A percentile compares a stretch with the other conserved stretches of the same genome.
These are phyloP conservation scores for Spathaspora arborariae DNA, from an alignment of 805 yeast species.

Conservation along the genomic window DNA sequence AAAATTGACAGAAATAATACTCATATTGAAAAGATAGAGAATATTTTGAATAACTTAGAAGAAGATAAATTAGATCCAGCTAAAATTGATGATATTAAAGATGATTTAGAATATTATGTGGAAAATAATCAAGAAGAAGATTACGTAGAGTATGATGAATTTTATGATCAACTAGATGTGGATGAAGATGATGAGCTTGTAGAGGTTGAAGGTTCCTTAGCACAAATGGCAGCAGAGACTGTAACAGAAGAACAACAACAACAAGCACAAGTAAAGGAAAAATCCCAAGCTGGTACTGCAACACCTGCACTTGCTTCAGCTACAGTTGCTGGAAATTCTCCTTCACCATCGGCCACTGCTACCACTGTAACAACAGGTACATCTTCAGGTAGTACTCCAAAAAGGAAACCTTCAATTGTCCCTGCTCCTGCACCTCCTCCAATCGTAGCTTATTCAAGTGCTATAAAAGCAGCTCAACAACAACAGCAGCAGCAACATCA, in stretches of 20 bases:
- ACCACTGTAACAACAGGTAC: conserved; percentile 10
- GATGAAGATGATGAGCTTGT: conserved; percentile 40
- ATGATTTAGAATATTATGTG: conserved; percentile 88
- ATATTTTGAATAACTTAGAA: conserved; percentile 69
- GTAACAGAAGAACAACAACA: conserved; percentile 12
- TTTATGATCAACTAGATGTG: conserved; percentile 82
- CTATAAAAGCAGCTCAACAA: conserved; percentile 20
- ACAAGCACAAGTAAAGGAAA: background rate
- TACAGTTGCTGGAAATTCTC: background rate
- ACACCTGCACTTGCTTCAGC: conserved; percentile 11
- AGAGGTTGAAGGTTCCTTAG: conserved; percentile 16
- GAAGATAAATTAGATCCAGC: conserved; percentile 79
- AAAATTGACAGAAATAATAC: conserved; percentile 68
- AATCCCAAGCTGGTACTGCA: background rate
- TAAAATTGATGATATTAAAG: conserved; percentile 69
- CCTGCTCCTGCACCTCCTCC: conserved; percentile 24
- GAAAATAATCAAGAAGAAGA: conserved; percentile 92
- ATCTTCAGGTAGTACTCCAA: conserved; percentile 10
- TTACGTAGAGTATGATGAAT: conserved; percentile 88
- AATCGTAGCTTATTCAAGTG: conserved; percentile 20
- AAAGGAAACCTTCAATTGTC: conserved; percentile 13
- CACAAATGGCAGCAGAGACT: conserved; percentile 18
- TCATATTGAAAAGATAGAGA: conserved; percentile 78
- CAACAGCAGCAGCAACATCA: conserved; percentile 5
- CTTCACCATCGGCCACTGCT: conserved; percentile 10